Evolutionary conservation across 768 basidiomycete species (phyloP), one percentile per base, ranked within the genome.

Genomic region (Pleurotus tuoliensis): DNA sequence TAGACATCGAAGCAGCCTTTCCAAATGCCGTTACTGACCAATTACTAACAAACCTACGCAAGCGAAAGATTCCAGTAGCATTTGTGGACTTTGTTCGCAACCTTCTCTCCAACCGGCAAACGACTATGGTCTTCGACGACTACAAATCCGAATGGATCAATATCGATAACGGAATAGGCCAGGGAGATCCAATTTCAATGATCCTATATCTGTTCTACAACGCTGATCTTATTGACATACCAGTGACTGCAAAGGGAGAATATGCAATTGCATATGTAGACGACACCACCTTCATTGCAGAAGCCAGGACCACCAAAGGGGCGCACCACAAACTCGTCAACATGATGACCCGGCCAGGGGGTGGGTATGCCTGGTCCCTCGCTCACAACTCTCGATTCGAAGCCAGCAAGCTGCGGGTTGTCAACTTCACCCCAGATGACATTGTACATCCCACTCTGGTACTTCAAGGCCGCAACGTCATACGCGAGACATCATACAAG

Each of bases 1-100:
- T 78, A 0, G 76, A 80, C 57, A 67, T 80, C 0, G 64, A 76
- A 61, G 76, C 71, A 0, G 75, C 77, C 1, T 80, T 77, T 59
- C 77, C 73, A 0, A 78, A 71, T 56, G 69, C 68, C 0, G 71
- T 69, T 6, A 66, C 58, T 0, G 67, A 68, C 1, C 20, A 59
- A 0, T 68, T 78, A 0, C 38, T 70, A 0, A 69, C 73, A 56
- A 69, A 74, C 49, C 58, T 78, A 53, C 47, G 60, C 8, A 64
- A 62, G 49, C 20, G 62, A 0, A 18, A 69, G 0, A 64, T 75
- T 0, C 70, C 76, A 2, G 20, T 46, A 3, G 43, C 40, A 13
- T 67, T 67, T 44, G 58, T 69, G 0, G 43, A 61, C 0, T 65
- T 64, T 12, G 45, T 67, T 0, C 18, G 24, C n/a, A 50, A 57